Evolutionary conservation across 768 basidiomycete genomes (phyloP).

Genomic region (Boletus vinaceobasis): DNA sequence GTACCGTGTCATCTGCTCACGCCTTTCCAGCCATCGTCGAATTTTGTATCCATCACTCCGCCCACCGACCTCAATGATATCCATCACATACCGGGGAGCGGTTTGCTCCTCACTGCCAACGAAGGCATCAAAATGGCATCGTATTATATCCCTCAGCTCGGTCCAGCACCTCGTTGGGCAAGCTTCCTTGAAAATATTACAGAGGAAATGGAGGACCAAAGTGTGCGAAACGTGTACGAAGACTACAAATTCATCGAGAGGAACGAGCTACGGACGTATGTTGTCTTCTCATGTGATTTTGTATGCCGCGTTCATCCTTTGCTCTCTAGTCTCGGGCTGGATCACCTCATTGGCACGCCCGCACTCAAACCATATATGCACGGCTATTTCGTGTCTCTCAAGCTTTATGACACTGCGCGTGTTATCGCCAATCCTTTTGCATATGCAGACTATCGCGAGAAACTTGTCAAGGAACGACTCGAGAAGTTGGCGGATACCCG

Average conservation of each 20-base stretch:
- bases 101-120: slow-evolving; percentile 87
- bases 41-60: slow-evolving; percentile 92
- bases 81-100: slow-evolving; percentile 86
- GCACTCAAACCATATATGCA: slow-evolving; percentile 99
- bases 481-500: slow-evolving; percentile 91
- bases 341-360: slow-evolving; percentile 91
- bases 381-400: slow-evolving; percentile 95
- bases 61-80: slow-evolving; percentile 86
- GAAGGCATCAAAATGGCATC: slow-evolving; percentile 96
- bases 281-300: slow-evolving; percentile 20
- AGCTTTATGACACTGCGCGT: slow-evolving; percentile 93
- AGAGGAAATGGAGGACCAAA: slow-evolving; percentile 95
- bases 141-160: slow-evolving; percentile 94
- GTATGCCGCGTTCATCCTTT: background rate
- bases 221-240: slow-evolving; percentile 75
- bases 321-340: slow-evolving; percentile 73
- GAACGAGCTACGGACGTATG: slow-evolving; percentile 78
- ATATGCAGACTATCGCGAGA: slow-evolving; percentile 92
- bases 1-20: slow-evolving; percentile 1
- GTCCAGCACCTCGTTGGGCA: slow-evolving; percentile 95
- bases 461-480: slow-evolving; percentile 81
- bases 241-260: slow-evolving; percentile 97
- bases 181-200: slow-evolving; percentile 98
- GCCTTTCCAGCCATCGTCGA: slow-evolving; percentile 63
- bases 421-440: slow-evolving; percentile 95